Conservation (phyloP, 2,329 filamentous ascomycete genomes). For the Claviceps purpurea region DNA sequence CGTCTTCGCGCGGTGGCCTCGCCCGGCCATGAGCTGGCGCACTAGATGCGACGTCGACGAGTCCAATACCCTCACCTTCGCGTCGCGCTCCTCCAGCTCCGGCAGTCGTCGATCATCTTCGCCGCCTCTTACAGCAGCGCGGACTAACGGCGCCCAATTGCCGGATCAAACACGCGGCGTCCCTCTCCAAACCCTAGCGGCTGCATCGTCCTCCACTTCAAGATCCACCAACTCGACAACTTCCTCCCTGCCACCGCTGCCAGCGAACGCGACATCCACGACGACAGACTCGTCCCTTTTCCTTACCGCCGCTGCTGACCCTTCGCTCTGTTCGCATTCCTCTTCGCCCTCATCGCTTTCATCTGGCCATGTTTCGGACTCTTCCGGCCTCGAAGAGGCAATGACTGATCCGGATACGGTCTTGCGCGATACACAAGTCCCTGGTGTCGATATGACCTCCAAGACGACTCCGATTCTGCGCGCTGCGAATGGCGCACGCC, state of each 20-base stretch:
- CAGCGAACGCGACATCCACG: constrained; percentile 5
- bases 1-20: too few species aligned
- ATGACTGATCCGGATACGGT: constrained; percentile 10
- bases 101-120: neutral
- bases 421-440: constrained; percentile 5
- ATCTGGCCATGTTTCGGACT: constrained; percentile 10
- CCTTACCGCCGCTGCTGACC: neutral
- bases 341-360: constrained; percentile 6
- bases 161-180: constrained; percentile 11
- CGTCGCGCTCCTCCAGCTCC: too few species aligned
- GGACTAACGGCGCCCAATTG: too few species aligned
- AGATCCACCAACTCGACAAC: constrained; percentile 15
- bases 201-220: constrained; percentile 11
- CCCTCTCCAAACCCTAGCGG: constrained; percentile 18
- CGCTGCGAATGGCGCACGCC: constrained; percentile 14
- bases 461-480: constrained; percentile 24
- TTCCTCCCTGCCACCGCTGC: constrained; percentile 7
- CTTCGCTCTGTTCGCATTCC: constrained; percentile 3
- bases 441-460: constrained; percentile 19
- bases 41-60: too few species aligned
- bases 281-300: neutral
- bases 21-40: too few species aligned
- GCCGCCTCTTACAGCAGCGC: neutral
- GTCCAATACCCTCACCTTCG: too few species aligned
- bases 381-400: constrained; percentile 14